A percentile compares a stretch with the other conserved stretches of the same genome.
These are phyloP conservation scores for Aureobasidium zeae DNA, from an alignment of 2,329 filamentous ascomycete genomes.

Conservation along the genomic window DNA sequence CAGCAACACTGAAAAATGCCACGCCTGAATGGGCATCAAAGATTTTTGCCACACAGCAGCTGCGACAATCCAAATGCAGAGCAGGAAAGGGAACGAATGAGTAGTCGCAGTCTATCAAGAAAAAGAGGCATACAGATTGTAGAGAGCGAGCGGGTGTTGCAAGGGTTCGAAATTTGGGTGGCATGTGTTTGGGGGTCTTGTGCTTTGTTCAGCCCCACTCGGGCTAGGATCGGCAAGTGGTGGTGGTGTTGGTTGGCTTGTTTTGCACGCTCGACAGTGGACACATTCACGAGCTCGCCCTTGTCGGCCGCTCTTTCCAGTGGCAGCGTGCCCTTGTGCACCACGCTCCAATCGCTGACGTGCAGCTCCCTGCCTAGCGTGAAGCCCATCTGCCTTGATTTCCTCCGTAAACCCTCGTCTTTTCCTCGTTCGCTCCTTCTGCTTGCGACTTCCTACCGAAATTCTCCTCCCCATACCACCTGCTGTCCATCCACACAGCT, in stretches of 20 bases:
- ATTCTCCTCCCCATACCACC: not conserved
- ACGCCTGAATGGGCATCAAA: constrained; percentile 6
- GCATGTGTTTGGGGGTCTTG: not conserved
- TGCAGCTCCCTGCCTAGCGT: constrained; percentile 10
- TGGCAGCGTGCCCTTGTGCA: not conserved
- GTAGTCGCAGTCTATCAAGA: not conserved
- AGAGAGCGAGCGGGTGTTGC: constrained; percentile 3
- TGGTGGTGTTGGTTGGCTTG: not conserved
- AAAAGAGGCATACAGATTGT: not conserved
- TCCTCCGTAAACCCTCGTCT: constrained; percentile 6
- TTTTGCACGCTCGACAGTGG: not conserved
- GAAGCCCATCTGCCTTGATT: constrained; percentile 8
- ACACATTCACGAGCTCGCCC: not conserved
- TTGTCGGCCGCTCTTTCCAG: not conserved
- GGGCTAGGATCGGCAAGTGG: constrained; percentile 3
- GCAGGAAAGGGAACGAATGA: not conserved
- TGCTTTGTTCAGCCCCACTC: constrained; percentile 9
- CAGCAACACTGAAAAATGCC: not conserved
- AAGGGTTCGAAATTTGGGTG: not conserved
- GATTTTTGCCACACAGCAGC: constrained; percentile 1
- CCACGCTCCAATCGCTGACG: constrained; percentile 17
- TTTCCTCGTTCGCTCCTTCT: constrained; percentile 10
- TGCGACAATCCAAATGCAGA: not conserved
- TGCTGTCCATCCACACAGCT: not conserved
- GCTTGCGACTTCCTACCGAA: constrained; percentile 3